Percentiles rank a stretch among this genome's conserved stretches.
Conservation (phyloP, 2,329 filamentous ascomycete genomes). For the Esteya vermicola region DNA sequence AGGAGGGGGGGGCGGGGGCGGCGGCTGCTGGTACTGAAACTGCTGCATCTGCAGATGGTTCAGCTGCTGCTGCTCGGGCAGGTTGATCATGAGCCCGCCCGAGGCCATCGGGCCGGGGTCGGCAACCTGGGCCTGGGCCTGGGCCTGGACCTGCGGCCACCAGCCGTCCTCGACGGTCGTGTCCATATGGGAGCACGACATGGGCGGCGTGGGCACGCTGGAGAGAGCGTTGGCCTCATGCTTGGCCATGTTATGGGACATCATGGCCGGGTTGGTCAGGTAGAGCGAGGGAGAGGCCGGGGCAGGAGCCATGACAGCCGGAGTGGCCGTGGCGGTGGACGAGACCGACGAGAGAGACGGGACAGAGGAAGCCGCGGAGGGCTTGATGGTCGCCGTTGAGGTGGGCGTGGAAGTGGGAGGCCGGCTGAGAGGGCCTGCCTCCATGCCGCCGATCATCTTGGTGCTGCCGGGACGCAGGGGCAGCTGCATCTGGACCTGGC, state of each 20-base stretch:
- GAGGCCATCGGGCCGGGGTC: conserved; percentile 13
- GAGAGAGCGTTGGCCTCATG: no score
- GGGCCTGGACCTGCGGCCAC: conserved; percentile 8
- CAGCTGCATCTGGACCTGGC: no score
- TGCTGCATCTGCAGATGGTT: conserved; percentile 10
- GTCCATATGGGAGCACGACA: not conserved
- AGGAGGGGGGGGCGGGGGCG: not conserved
- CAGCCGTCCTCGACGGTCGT: conserved; percentile 10
- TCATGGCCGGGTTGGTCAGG: conserved; percentile 7
- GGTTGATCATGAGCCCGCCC: conserved; percentile 36
- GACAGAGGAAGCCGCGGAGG: not conserved
- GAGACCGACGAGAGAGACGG: not conserved
- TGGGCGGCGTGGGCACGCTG: not conserved
- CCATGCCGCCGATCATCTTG: not conserved
- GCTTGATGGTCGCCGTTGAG: not conserved
- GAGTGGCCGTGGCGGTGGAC: no score
- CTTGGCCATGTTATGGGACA: no score
- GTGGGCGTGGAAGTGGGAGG: not conserved
- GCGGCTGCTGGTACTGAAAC: conserved; percentile 5
- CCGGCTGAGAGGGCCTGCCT: no score
- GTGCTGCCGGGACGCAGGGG: not conserved
- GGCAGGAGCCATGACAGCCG: not conserved
- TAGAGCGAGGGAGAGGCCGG: conserved; percentile 2
- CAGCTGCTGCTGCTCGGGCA: conserved; percentile 21
- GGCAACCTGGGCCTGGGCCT: not conserved